Evolutionary conservation across 495 filamentous ascomycete species (phyloP), one percentile per base, ranked within the genome.

Genomic region (Delitschia confertaspora): DNA sequence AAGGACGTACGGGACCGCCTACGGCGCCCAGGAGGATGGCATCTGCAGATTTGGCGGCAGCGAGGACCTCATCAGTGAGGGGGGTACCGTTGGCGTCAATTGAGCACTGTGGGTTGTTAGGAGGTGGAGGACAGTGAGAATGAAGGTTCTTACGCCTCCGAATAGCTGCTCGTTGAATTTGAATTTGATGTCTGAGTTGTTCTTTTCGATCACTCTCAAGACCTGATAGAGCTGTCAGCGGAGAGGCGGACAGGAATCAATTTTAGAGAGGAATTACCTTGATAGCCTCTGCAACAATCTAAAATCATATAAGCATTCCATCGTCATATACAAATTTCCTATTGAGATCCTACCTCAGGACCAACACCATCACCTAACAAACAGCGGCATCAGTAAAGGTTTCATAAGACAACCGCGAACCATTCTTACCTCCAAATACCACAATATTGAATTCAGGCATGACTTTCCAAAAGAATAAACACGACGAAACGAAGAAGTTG

Each of bases 1-100:
- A 25, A 23, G 18, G 34, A 65, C 71, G 38, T 76, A 82, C 78
- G 11, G 91, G 91, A 29, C 91, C 91, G 53, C 91, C 91, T 57
- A 98, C 93, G 46, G 91, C 91, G 42, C 91, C 91, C 23, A 98
- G 77, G 42, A 98, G 75, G 40, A 96, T 80, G 23, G 89, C 91
- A 62, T 96, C 87, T 38, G 93, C 88, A 32, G 74, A 68, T 69
- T 93, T 93, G 48, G 88, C 89, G 9, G 88, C 89, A 6, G 65
- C 64, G 49, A 98, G 80, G 48, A 91, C 88, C 51, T 80, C 76
- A 46, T 88, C 84, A 30, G 89, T 91, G 41, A 96, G 70, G 13
- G 91, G 79, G 6, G 68, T 69, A 41, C 81, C 81, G 53, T 78
- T 80, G 6, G 76, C 79, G 56, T 95, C 83, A 64, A 98, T 98